Percentiles rank a stretch among this genome's conserved stretches.
Evolutionary conservation across 2,329 filamentous ascomycete genomes (phyloP).

Genomic region (Myriosclerotinia scirpicola): DNA sequence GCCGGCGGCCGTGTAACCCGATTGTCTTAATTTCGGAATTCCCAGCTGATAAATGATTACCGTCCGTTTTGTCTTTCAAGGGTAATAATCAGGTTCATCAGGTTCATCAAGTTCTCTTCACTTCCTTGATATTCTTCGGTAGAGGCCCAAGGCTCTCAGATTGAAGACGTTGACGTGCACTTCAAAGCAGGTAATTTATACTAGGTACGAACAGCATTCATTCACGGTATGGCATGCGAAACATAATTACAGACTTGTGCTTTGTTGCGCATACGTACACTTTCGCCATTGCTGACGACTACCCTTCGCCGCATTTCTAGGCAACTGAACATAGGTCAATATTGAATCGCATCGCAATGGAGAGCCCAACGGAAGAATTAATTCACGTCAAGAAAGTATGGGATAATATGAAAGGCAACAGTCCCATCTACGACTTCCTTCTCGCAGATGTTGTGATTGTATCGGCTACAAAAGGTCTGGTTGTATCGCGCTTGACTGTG

Average conservation of each 20-base stretch:
- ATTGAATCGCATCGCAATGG: conserved; percentile 19
- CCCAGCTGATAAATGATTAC: background rate
- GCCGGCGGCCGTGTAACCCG: background rate
- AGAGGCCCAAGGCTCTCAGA: too few relatives aligned
- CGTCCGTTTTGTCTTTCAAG: background rate
- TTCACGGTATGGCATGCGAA: background rate
- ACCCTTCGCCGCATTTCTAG: conserved; percentile 9
- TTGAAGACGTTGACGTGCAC: background rate
- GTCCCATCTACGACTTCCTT: conserved; percentile 55
- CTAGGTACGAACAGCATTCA: too few relatives aligned
- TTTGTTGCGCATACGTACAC: conserved; percentile 4
- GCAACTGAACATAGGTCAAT: conserved; percentile 17
- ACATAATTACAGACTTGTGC: background rate
- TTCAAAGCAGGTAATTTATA: background rate
- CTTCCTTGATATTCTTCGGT: conserved; percentile 5
- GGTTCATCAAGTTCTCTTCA: background rate
- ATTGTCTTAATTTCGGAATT: conserved; percentile 1
- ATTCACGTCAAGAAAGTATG: conserved; percentile 37
- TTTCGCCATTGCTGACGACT: conserved; percentile 29
- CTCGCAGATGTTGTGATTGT: conserved; percentile 50
- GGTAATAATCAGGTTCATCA: background rate
- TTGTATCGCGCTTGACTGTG: conserved; percentile 52
- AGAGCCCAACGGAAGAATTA: conserved; percentile 31
- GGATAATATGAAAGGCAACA: conserved; percentile 40
- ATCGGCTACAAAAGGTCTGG: conserved; percentile 47